Percentiles rank a stretch among this genome's conserved stretches.
phyloP scores from a whole-genome alignment of 2,329 filamentous ascomycete species.

The Fusarium subtropicale region DNA sequence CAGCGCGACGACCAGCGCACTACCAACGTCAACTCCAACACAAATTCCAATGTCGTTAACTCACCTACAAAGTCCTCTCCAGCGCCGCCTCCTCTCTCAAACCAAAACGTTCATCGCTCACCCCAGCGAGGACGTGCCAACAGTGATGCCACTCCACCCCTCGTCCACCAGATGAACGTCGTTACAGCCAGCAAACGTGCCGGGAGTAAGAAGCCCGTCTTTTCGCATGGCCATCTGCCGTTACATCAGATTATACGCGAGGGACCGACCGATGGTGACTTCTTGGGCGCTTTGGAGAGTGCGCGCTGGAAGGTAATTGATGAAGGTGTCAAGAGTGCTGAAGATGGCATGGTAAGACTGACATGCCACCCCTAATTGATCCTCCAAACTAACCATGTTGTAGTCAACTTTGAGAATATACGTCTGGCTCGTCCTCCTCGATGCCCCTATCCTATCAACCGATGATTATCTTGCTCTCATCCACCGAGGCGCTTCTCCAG shows the following conservation, averaged over 20 bases:
- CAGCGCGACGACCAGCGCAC: slow-evolving; percentile 58
- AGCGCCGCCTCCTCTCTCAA: slow-evolving; percentile 20
- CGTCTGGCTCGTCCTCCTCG: slow-evolving; percentile 93
- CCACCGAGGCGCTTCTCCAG: slow-evolving; percentile 91
- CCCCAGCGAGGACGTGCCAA: slow-evolving; percentile 74
- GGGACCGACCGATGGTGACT: slow-evolving; percentile 79
- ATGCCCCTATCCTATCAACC: slow-evolving; percentile 85
- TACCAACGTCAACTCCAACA: background rate
- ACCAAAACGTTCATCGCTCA: slow-evolving; percentile 52
- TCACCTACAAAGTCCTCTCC: slow-evolving; percentile 49
- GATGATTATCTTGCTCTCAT: slow-evolving; percentile 91
- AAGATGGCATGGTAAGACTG: slow-evolving; percentile 79
- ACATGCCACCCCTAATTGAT: background rate
- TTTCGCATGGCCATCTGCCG: slow-evolving; percentile 67
- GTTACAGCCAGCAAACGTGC: slow-evolving; percentile 52
- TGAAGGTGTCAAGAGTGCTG: slow-evolving; percentile 80
- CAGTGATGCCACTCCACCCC: slow-evolving; percentile 71
- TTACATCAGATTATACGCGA: slow-evolving; percentile 84
- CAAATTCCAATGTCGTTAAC: slow-evolving; percentile 32
- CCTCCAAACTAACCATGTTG: slow-evolving; percentile 4
- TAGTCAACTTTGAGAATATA: slow-evolving; percentile 95
- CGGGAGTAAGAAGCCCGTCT: slow-evolving; percentile 58
- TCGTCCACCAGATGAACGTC: slow-evolving; percentile 54
- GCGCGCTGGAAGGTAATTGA: slow-evolving; percentile 79
- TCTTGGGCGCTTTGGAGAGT: slow-evolving; percentile 74